Evolutionary conservation across 139 green algal genomes (phyloP).

Genomic region (Tetraselmis striata): DNA sequence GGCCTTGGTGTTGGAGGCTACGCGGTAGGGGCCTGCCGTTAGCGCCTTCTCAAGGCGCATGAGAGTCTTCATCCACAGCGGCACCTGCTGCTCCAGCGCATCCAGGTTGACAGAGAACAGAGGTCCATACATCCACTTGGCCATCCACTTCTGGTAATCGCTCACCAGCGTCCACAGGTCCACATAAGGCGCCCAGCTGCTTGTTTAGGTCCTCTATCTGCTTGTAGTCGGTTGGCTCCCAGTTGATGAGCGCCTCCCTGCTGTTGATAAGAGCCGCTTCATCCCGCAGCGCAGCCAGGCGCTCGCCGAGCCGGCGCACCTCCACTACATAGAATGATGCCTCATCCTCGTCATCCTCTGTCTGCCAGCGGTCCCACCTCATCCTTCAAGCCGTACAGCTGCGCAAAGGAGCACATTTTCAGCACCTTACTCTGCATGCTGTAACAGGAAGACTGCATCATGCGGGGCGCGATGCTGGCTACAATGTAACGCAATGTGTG

Average conservation of each 20-base stretch:
- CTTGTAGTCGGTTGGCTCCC: background rate
- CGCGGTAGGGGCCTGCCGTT: background rate
- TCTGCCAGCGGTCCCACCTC: background rate
- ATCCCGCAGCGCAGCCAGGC: background rate
- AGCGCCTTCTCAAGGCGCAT: background rate
- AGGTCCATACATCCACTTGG: background rate
- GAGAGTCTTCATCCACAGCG: background rate
- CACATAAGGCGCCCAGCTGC: background rate
- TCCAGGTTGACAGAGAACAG: background rate
- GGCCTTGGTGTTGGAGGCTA: background rate
- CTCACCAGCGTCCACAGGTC: background rate
- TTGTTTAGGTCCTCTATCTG: background rate
- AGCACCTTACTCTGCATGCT: no score
- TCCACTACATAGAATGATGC: background rate
- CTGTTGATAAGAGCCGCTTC: background rate
- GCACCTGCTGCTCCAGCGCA: background rate
- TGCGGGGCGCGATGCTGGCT: no score
- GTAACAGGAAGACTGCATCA: no score
- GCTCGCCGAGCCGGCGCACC: background rate
- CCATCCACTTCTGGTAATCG: background rate
- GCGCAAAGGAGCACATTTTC: no score
- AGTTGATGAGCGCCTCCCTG: background rate
- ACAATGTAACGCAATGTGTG: no score
- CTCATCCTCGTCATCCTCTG: background rate
- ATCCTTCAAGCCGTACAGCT: background rate